Conservation (phyloP, 2,329 filamentous ascomycete species). For the Sporothrix schenckii region DNA sequence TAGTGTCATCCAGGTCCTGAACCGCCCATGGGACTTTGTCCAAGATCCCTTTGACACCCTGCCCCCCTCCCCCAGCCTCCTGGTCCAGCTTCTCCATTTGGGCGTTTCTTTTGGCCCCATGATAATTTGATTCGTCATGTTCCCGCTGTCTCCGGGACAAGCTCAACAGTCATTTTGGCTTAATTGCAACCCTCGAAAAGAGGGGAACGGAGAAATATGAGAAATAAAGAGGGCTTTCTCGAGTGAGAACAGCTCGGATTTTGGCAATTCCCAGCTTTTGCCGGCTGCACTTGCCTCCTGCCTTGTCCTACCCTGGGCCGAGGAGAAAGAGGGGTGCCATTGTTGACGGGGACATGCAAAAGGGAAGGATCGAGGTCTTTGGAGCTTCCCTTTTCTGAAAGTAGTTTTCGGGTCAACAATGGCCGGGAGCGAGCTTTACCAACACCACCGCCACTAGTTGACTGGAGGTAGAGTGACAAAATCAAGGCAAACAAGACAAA, state of each 20-base stretch:
- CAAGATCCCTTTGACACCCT: neutral
- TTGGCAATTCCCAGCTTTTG: conserved; percentile 17
- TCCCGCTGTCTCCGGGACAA: neutral
- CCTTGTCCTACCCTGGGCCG: conserved; percentile 23
- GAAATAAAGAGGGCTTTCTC: conserved; percentile 8
- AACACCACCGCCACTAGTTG: neutral
- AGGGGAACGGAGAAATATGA: conserved; percentile 21
- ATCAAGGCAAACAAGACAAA: conserved; percentile 1
- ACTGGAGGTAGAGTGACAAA: neutral
- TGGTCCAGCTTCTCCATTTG: conserved; percentile 15
- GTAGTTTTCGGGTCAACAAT: neutral
- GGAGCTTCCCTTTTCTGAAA: conserved; percentile 7
- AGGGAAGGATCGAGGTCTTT: neutral
- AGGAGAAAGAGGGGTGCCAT: neutral
- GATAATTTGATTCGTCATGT: conserved; percentile 10
- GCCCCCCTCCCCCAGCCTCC: neutral
- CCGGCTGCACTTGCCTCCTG: neutral
- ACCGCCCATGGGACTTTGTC: neutral
- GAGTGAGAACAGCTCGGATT: neutral
- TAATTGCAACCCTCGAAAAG: conserved; percentile 23
- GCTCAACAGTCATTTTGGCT: neutral
- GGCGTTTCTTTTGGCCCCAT: neutral
- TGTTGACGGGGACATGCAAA: neutral
- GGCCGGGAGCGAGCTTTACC: neutral
- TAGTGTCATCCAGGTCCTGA: neutral